phyloP scores from a whole-genome alignment of 2,329 filamentous ascomycete species.

The Thelonectria blattea region DNA sequence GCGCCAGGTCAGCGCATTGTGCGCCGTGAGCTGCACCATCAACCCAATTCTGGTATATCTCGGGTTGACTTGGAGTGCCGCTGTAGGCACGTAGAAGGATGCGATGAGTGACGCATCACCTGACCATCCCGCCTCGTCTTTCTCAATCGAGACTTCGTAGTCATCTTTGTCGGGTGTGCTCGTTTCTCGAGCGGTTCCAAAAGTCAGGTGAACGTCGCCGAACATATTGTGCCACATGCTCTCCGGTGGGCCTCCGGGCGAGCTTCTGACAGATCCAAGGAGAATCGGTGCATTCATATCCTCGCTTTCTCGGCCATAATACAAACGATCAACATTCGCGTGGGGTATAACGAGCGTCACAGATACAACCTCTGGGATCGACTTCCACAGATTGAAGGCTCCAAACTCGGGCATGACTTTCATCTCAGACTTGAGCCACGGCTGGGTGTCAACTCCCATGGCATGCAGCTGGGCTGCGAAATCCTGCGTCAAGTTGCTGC shows the following conservation, averaged over 20 bases:
- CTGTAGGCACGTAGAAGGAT: slow-evolving; percentile 49
- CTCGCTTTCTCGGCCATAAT: slow-evolving; percentile 15
- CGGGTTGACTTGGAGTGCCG: slow-evolving; percentile 43
- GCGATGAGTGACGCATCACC: slow-evolving; percentile 48
- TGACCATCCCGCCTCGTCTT: slow-evolving; percentile 46
- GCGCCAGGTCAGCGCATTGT: slow-evolving; percentile 34
- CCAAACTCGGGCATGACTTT: slow-evolving; percentile 29
- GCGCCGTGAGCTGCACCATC: slow-evolving; percentile 35
- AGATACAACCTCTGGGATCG: slow-evolving; percentile 45
- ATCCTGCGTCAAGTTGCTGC: slow-evolving; percentile 44
- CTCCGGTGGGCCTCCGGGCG: slow-evolving; percentile 21
- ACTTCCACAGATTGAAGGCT: slow-evolving; percentile 45
- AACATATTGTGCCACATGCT: slow-evolving; percentile 46
- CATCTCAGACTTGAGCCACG: slow-evolving; percentile 38
- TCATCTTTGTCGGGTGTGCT: slow-evolving; percentile 38
- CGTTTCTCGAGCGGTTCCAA: slow-evolving; percentile 44
- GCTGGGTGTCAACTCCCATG: slow-evolving; percentile 42
- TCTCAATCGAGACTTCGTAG: slow-evolving; percentile 42
- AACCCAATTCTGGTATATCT: slow-evolving; percentile 42
- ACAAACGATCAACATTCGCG: slow-evolving; percentile 37
- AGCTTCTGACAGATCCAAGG: slow-evolving; percentile 39
- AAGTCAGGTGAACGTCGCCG: slow-evolving; percentile 48
- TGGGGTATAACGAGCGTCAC: slow-evolving; percentile 47
- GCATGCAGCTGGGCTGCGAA: slow-evolving; percentile 45
- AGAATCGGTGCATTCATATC: slow-evolving; percentile 38